phyloP scores from a whole-genome alignment of 805 yeast genomes.

The Yarrowia bubula region DNA sequence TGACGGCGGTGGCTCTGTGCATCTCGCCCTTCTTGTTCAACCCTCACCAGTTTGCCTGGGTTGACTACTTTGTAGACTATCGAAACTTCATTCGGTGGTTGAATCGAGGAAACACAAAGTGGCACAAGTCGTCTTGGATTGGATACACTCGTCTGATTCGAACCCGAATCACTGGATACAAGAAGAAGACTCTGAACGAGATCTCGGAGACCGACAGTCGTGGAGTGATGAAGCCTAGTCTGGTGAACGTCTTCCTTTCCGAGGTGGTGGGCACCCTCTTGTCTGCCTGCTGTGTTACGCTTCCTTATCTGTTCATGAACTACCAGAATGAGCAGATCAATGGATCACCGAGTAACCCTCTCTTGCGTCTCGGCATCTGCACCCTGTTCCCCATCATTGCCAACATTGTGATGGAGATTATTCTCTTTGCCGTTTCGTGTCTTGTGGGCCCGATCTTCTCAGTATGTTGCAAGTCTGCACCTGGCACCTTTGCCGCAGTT shows the following conservation, averaged over 20 bases:
- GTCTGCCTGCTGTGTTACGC: constrained; percentile 51
- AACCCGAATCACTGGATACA: constrained; percentile 81
- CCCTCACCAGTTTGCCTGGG: constrained; percentile 91
- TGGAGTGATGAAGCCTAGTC: constrained; percentile 53
- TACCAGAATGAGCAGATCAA: constrained; percentile 18
- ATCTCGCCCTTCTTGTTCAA: constrained; percentile 86
- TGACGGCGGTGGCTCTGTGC: constrained; percentile 75
- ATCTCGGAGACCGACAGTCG: constrained; percentile 46
- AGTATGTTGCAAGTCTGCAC: constrained; percentile 47
- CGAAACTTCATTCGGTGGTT: constrained; percentile 78
- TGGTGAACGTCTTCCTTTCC: constrained; percentile 64
- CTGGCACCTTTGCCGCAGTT: constrained; percentile 53
- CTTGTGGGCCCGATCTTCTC: constrained; percentile 37
- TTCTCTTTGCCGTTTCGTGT: constrained; percentile 43
- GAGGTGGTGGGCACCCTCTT: constrained; percentile 64
- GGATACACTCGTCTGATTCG: constrained; percentile 60
- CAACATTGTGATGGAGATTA: constrained; percentile 35
- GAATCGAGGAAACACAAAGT: constrained; percentile 58
- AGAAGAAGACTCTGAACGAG: constrained; percentile 57
- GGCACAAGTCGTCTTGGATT: constrained; percentile 66
- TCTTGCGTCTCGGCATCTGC: constrained; percentile 51
- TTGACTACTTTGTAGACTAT: constrained; percentile 86
- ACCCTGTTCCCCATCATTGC: constrained; percentile 34
- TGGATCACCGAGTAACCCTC: constrained; percentile 46
- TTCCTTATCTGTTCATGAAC: constrained; percentile 71